Evolutionary conservation across 2,329 filamentous ascomycete species (phyloP).

Genomic region (Karstenula rhodostoma): DNA sequence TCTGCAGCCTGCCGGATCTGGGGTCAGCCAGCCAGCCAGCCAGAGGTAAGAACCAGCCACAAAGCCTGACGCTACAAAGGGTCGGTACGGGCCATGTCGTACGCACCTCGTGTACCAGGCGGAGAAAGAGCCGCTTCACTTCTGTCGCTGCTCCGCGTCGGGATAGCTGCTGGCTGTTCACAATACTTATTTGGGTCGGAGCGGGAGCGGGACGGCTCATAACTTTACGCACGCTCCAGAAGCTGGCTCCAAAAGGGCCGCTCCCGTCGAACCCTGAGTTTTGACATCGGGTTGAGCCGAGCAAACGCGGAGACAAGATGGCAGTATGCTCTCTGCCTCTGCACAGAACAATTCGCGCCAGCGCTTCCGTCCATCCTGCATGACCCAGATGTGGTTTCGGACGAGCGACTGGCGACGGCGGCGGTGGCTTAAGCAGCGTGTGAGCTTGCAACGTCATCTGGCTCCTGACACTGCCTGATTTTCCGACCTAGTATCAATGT

Average conservation of each 20-base stretch:
- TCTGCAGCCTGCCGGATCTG: slow-evolving; percentile 36
- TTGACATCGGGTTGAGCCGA: slow-evolving; percentile 35
- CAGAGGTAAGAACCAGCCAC: slow-evolving; percentile 28
- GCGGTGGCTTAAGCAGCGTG: slow-evolving; percentile 18
- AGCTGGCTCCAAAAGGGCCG: slow-evolving; percentile 35
- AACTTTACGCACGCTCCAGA: slow-evolving; percentile 44
- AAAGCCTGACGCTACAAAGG: slow-evolving; percentile 17
- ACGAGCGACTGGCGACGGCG: slow-evolving; percentile 17
- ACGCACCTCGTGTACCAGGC: slow-evolving; percentile 15
- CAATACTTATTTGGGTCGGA: slow-evolving; percentile 24
- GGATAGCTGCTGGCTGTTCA: background rate
- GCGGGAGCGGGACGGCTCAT: slow-evolving; percentile 38
- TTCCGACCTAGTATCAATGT: slow-evolving; percentile 7
- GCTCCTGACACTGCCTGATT: slow-evolving; percentile 10
- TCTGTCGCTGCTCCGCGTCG: slow-evolving; percentile 2
- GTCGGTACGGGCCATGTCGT: slow-evolving; percentile 7
- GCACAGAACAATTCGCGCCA: background rate
- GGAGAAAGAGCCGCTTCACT: slow-evolving; percentile 18
- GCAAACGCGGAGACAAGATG: slow-evolving; percentile 16
- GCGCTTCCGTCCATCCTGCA: slow-evolving; percentile 9
- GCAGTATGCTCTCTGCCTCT: background rate
- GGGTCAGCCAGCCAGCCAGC: slow-evolving; percentile 32
- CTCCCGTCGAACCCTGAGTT: slow-evolving; percentile 31
- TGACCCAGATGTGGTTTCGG: background rate
- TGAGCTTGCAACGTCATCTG: slow-evolving; percentile 17